Base-by-base conservation (phyloP, 1,284 basidiomycete species). In the Puccinia hordei region DNA sequence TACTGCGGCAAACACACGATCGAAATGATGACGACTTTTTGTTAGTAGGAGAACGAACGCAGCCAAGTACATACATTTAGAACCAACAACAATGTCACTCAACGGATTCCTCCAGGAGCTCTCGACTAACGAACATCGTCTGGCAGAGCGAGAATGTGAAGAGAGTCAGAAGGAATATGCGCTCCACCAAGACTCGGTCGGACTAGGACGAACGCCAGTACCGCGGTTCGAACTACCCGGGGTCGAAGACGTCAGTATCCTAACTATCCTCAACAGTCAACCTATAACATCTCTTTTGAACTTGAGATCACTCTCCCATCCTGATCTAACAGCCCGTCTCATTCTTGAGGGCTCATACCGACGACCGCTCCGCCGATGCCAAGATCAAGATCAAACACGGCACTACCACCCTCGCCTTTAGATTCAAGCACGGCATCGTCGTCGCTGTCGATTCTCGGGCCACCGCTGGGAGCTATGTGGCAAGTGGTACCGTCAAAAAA, bases 371-470 rank as follows among this genome's bases (percentile, higher is more conserved):
- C 80, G 79, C 84, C 9, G 81, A 81, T 38, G 86, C 86, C 44
- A 84, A 85, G 61, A 99, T 99, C 88, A 99, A 99, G 89, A 95
- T 99, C 83, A 92, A 95, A 84, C 97, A 99, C 87, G 97, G 97
- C 84, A 99, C 97, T 22, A 99, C 97, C 4, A 99, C 97, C 4
- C 89, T 99, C 66, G 97, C 97, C 12, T 99, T 99, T 90, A 90
- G 94, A 85, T 99, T 93, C 88, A 88, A 93, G 85, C 97, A 96
- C 57, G 97, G 97, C 76, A 95, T 99, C 82, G 96, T 99, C 82
- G 96, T 99, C 30, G 93, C 94, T 38, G 97, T 99, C 41, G 97
- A 99, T 87, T 99, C 96, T 61, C 88, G 97, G 86, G 97, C 97
- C 51, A 99, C 96, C 9, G 94, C 96, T 30, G 97, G 97, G 85